These are phyloP conservation scores for Pyrenochaeta sp. DNA, from an alignment of 2,329 filamentous ascomycete genomes.

Conservation along the genomic window DNA sequence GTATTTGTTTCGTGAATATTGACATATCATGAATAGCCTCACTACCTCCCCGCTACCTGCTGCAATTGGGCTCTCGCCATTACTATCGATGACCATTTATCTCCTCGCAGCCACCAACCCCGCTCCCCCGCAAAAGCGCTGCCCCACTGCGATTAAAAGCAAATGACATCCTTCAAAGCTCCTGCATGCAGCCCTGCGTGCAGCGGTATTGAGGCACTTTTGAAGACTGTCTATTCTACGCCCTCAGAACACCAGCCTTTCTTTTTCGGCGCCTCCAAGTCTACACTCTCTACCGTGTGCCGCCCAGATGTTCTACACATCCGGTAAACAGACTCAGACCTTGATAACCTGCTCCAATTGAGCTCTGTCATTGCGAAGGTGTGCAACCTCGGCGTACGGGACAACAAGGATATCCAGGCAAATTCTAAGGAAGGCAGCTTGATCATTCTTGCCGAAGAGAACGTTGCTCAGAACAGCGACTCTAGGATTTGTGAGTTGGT, in stretches of 20 bases:
- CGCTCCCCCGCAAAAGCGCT: background rate
- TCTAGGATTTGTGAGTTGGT: constrained; percentile 36
- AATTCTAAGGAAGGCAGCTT: constrained; percentile 29
- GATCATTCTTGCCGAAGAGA: constrained; percentile 39
- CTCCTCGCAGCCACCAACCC: no score
- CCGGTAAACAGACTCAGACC: constrained; percentile 43
- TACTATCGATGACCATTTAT: constrained; percentile 10
- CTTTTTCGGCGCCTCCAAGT: constrained; percentile 28
- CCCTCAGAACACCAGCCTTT: constrained; percentile 31
- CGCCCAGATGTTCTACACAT: constrained; percentile 34
- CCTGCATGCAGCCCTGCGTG: constrained; percentile 41
- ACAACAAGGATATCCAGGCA: constrained; percentile 12
- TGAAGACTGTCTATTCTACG: constrained; percentile 31
- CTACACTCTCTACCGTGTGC: constrained; percentile 29
- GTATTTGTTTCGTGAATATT: no score
- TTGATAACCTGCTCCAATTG: constrained; percentile 42
- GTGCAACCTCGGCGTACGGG: constrained; percentile 28
- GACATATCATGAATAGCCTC: no score
- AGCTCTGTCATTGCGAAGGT: constrained; percentile 40
- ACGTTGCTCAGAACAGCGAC: constrained; percentile 24
- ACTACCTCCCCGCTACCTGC: no score
- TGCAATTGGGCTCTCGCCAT: no score
- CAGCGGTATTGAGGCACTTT: constrained; percentile 29
- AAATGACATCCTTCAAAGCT: constrained; percentile 29
- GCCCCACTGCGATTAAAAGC: constrained; percentile 13